Evolutionary conservation across 345 rosid species (phyloP).

Genomic region (Mangifera indica): DNA sequence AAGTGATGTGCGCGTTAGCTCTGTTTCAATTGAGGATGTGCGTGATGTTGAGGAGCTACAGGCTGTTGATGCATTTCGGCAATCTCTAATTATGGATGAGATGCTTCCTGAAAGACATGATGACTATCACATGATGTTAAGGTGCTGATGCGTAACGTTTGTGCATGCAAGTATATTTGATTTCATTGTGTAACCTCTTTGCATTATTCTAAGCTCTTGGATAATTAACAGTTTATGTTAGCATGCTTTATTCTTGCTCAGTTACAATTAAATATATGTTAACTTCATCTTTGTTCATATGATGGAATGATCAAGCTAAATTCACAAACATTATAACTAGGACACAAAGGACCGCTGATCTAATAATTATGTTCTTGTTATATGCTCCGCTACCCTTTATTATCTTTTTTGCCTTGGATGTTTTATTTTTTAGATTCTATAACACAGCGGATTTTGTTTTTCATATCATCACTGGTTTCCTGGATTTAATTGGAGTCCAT

Average conservation of each 20-base stretch:
- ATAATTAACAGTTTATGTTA: background rate
- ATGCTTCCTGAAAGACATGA: conserved; percentile 70
- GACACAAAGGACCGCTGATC: background rate
- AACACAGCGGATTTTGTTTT: background rate
- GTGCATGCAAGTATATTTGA: background rate
- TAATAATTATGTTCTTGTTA: background rate
- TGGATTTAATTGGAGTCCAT: background rate
- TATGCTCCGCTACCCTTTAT: background rate
- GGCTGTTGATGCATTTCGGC: conserved; percentile 89
- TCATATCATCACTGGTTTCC: background rate
- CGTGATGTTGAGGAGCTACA: conserved; percentile 83
- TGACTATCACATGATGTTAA: conserved; percentile 93
- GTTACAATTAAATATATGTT: background rate
- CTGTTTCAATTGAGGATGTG: conserved; percentile 97
- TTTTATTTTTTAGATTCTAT: background rate
- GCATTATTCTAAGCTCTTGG: background rate
- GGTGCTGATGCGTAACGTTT: conserved; percentile 33
- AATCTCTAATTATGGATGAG: conserved; percentile 83
- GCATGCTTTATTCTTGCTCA: background rate
- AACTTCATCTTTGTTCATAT: background rate
- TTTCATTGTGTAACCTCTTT: background rate
- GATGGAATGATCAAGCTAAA: no score
- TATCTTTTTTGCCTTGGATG: background rate
- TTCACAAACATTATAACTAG: no score
- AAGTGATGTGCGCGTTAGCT: conserved; percentile 85